phyloP scores from a whole-genome alignment of 2,329 filamentous ascomycete species.

The Cercospora berteroae region DNA sequence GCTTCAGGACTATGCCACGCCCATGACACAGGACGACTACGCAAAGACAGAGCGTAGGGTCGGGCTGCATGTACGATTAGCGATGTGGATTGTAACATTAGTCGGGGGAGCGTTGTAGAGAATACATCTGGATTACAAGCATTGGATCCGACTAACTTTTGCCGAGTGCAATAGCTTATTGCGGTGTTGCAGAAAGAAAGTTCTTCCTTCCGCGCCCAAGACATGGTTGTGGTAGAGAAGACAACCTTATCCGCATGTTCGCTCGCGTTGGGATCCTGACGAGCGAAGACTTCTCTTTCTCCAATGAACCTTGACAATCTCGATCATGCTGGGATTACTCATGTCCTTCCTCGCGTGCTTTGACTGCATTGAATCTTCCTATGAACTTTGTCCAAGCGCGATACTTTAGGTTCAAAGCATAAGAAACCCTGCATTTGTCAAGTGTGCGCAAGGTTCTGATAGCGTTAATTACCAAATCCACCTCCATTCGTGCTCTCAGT shows the following conservation, averaged over 20 bases:
- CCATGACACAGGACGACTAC: constrained; percentile 74
- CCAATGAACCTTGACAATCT: background rate
- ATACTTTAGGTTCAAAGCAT: background rate
- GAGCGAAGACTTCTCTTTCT: background rate
- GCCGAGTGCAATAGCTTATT: background rate
- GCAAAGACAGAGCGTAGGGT: constrained; percentile 78
- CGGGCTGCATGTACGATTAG: constrained; percentile 76
- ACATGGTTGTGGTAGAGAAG: background rate
- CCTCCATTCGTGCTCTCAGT: background rate
- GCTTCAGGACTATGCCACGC: constrained; percentile 70
- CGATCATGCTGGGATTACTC: background rate
- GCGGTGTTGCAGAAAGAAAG: background rate
- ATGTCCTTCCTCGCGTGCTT: background rate
- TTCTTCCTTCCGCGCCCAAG: background rate
- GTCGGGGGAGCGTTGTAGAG: constrained; percentile 79
- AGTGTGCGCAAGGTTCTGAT: background rate
- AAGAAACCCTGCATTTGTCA: background rate
- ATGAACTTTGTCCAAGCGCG: background rate
- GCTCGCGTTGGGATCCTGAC: background rate
- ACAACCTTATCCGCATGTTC: background rate
- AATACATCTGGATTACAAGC: background rate
- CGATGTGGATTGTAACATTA: constrained; percentile 88
- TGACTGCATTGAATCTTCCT: background rate
- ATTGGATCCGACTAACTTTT: background rate
- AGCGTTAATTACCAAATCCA: background rate